Evolutionary conservation across 345 rosid genomes (phyloP).

Genomic region (Salix caprea): DNA sequence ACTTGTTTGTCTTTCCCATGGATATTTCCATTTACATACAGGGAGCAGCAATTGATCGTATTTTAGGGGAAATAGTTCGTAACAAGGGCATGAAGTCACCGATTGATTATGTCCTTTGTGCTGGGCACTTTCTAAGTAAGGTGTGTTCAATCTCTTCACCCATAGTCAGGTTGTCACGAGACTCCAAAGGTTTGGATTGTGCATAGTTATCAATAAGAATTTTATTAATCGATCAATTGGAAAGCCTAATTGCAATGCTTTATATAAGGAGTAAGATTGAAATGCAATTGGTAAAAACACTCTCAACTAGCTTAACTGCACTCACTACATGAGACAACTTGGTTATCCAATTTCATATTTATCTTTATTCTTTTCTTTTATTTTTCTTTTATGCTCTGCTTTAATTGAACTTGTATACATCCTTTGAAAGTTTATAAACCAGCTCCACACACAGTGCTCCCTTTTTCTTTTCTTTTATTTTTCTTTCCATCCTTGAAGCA

Average conservation of each 20-base stretch:
- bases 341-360: not conserved
- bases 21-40: conserved; percentile 14
- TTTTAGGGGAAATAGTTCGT: conserved; percentile 50
- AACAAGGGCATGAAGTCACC: conserved; percentile 42
- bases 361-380: not conserved
- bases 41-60: conserved; percentile 63
- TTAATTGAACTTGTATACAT: no score
- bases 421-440: no score
- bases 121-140: conserved; percentile 52
- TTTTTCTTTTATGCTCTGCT: no score
- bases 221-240: not conserved
- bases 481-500: no score
- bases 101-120: conserved; percentile 56
- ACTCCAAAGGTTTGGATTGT: not conserved
- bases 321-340: not conserved
- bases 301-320: not conserved
- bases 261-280: not conserved
- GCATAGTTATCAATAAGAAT: not conserved
- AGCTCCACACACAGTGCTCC: no score
- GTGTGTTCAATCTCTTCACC: conserved; percentile 12
- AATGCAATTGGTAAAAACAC: not conserved
- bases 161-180: not conserved
- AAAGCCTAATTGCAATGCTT: not conserved
- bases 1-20: not conserved
- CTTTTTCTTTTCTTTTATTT: no score